Percentiles rank a stretch among this genome's conserved stretches.
Evolutionary conservation across 305 asterid genomes (phyloP).

Genomic region (Stenogyne calaminthoides): DNA sequence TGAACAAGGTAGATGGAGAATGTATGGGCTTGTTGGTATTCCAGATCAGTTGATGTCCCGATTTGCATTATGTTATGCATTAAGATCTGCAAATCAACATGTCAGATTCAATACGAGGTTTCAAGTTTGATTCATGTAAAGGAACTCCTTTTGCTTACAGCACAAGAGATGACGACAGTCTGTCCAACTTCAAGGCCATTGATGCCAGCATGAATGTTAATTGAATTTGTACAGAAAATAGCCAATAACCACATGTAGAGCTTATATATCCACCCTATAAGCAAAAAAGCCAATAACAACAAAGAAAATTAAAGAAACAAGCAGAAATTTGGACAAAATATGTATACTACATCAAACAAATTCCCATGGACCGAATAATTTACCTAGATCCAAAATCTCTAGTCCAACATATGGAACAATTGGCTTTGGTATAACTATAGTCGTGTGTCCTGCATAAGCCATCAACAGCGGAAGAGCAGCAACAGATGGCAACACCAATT

Average conservation of each 20-base stretch:
- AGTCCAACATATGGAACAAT: conserved; percentile 65
- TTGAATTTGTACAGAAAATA: conserved; percentile 91
- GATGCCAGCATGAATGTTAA: conserved; percentile 92
- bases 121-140: conserved; percentile 7
- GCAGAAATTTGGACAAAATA: neutral
- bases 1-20: conserved; percentile 91
- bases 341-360: neutral
- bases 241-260: conserved; percentile 94
- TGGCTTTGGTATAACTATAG: conserved; percentile 87
- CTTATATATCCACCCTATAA: conserved; percentile 82
- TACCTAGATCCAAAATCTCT: conserved; percentile 77
- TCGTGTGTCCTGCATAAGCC: conserved; percentile 97
- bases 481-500: conserved; percentile 79
- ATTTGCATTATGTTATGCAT: conserved; percentile 89
- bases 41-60: conserved; percentile 69
- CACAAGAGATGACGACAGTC: conserved; percentile 82
- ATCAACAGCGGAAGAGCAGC: conserved; percentile 91
- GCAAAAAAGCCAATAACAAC: conserved; percentile 67
- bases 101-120: conserved; percentile 26
- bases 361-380: neutral
- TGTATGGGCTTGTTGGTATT: conserved; percentile 89
- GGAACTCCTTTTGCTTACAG: conserved; percentile 51
- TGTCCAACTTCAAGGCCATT: conserved; percentile 99
- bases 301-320: conserved; percentile 17
- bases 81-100: conserved; percentile 58